These are phyloP conservation scores for Exophiala sp. DNA, from an alignment of 2,329 filamentous ascomycete genomes.

Conservation along the genomic window DNA sequence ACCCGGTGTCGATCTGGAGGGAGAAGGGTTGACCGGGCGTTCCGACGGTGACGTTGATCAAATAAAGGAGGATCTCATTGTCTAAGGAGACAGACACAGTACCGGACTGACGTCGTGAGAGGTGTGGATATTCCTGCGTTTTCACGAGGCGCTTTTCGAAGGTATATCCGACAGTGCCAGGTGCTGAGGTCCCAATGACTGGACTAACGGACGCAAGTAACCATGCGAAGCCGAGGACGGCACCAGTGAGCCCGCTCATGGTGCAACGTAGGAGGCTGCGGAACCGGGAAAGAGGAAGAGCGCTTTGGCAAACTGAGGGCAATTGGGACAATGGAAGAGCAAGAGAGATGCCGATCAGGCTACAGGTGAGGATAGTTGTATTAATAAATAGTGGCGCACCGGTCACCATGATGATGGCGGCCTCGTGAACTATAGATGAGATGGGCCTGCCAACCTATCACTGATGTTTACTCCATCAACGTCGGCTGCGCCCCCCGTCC, in stretches of 20 bases:
- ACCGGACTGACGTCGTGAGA: conserved; percentile 20
- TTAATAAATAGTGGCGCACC: too few relatives aligned
- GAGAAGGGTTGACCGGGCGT: conserved; percentile 55
- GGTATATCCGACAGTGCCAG: conserved; percentile 22
- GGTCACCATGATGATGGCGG: too few relatives aligned
- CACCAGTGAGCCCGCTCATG: conserved; percentile 15
- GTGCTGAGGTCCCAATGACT: conserved; percentile 9
- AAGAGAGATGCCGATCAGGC: too few relatives aligned
- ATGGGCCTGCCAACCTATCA: too few relatives aligned
- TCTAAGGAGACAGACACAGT: conserved; percentile 22
- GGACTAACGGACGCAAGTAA: conserved; percentile 19
- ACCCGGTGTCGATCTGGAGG: conserved; percentile 62
- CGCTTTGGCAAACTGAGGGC: too few relatives aligned
- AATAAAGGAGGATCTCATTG: conserved; percentile 47
- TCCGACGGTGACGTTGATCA: conserved; percentile 57
- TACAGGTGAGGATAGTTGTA: too few relatives aligned
- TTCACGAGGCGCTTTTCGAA: conserved; percentile 22
- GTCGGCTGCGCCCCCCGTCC: too few relatives aligned
- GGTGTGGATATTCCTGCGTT: conserved; percentile 12
- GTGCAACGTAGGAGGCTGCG: background rate
- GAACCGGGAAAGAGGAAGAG: background rate
- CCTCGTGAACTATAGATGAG: too few relatives aligned
- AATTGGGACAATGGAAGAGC: background rate
- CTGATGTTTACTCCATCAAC: too few relatives aligned
- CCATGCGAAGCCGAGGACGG: conserved; percentile 15